Evolutionary conservation across 2,329 filamentous ascomycete genomes (phyloP), one percentile per base, ranked within the genome.

Genomic region (Beauveria sp.): DNA sequence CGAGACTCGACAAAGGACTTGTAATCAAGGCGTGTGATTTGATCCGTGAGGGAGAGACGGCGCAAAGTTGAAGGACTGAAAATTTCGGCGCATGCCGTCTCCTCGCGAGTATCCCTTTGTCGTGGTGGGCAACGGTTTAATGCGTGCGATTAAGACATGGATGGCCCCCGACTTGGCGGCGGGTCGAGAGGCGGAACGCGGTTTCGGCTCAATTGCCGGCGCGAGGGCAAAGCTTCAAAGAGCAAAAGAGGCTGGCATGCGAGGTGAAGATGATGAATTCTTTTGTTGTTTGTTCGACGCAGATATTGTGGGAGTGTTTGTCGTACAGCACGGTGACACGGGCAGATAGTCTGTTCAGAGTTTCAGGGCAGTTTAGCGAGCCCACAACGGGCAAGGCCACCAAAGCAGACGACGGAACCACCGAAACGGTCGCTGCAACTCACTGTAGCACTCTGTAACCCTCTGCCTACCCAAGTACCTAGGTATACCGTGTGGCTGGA

Each of bases 101-200:
- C 18, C n/a, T 37, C 43, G 43, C 43, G 24, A 26, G 10, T 30
- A 9, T 34, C 30, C 18, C 12, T 22, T 34, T 47, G 54, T 47
- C n/a, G 26, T 30, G 18, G 41, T 24, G 53, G 53, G 41, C 40
- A 55, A 43, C 34, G 18, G 12, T 10, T 34, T 22, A 40, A 22
- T 26, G 37, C 52, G 53, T 51, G 46, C 47, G 34, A 59, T 37
- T 44, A 34, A 51, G 56, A 51, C 56, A 59, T 59, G 47, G 56
- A 48, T 52, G 18, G 46, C 7, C 46, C 18, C 46, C 18, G 55
- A 30, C 55, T 41, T 40, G 55, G 44, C 46, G 7, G 55, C 34
- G 55, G 55, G 55, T 58, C 55, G 55, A 26, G 30, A 37, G 26
- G 44, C 20, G 44, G 44, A 34, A 57, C 20, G 30, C 20, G 30